Conservation (phyloP, 495 filamentous ascomycete species). For the Podospora didyma region DNA sequence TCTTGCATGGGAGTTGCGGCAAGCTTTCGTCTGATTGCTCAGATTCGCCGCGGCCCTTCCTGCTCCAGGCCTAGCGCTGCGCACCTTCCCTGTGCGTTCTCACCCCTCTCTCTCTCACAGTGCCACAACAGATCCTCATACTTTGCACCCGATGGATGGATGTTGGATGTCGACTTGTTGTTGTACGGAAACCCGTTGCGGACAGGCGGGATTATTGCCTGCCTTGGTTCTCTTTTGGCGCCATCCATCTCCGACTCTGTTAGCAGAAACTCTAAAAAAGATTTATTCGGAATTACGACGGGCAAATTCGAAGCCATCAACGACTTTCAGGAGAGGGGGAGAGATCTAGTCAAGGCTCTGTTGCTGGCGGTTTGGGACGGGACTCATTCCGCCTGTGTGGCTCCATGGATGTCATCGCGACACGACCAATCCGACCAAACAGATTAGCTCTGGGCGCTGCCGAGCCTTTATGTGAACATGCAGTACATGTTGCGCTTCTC, state of each 20-base stretch:
- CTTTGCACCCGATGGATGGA: conserved; percentile 9
- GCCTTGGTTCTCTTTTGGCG: no score
- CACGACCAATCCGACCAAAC: no score
- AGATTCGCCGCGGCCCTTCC: conserved; percentile 16
- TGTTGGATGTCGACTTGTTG: not conserved
- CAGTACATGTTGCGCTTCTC: not conserved
- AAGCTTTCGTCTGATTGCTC: conserved; percentile 27
- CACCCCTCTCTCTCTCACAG: conserved; percentile 20
- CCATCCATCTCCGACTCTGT: no score
- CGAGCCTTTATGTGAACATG: not conserved
- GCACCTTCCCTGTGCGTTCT: conserved; percentile 10
- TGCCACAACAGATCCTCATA: conserved; percentile 15
- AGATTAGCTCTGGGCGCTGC: not conserved
- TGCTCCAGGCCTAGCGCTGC: conserved; percentile 12
- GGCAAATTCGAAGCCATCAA: no score
- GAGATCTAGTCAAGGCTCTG: no score
- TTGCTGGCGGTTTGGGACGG: no score
- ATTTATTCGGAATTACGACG: no score
- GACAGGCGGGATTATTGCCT: no score
- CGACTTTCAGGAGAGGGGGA: no score
- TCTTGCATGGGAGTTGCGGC: conserved; percentile 19
- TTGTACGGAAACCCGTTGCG: not conserved
- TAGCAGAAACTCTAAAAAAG: no score
- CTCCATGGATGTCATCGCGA: no score
- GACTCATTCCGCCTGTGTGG: no score